Evolutionary conservation across 805 yeast species (phyloP), one percentile per base, ranked within the genome.

Genomic region (Debaryomyces tyrocola): DNA sequence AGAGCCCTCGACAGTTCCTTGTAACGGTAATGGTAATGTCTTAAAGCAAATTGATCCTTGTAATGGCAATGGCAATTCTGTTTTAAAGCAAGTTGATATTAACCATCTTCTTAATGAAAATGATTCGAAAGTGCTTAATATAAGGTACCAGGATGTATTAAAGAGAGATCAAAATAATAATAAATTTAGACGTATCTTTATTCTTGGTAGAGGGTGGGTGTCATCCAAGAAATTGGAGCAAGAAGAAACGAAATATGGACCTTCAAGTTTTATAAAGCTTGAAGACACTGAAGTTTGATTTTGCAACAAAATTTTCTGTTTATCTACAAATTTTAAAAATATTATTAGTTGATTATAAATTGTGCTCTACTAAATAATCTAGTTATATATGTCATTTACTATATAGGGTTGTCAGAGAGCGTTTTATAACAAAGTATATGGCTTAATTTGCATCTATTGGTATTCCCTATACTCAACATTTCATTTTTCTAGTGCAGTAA

Each of bases 181-280:
- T 37, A 70, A 67, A 5, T 70, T 68, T 42, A 64, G 75, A 40
- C 55, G 84, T 29, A 55, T 77, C 2, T 76, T 71, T 48, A 64
- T 79, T 28, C 82, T 80, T 1, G 74, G 73, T 9, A 57, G 73
- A 36, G 83, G 84, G 0, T 79, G 84, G 84, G 62, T 74, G 0
- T 58, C 77, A 7, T 51, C 62, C n/a, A 63, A 54, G 41, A 49
- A 41, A 27, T 40, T 62, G 3, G 56, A 49, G 21, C 33, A 41
- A 6, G 66, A 60, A 44, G 57, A 49, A 36, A 12, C 17, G 2
- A 18, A 21, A 40, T 55, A 47, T 36, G 66, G 66, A 1, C 14
- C 41, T 18, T 12, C 36, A 4, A 41, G 49, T 20, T 38, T 17
- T 12, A 43, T 46, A 3, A 37, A 24, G 8, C 38, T 27, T 31